Base-by-base conservation (phyloP, 179 eudicot genomes). In the Gypsophila paniculata region DNA sequence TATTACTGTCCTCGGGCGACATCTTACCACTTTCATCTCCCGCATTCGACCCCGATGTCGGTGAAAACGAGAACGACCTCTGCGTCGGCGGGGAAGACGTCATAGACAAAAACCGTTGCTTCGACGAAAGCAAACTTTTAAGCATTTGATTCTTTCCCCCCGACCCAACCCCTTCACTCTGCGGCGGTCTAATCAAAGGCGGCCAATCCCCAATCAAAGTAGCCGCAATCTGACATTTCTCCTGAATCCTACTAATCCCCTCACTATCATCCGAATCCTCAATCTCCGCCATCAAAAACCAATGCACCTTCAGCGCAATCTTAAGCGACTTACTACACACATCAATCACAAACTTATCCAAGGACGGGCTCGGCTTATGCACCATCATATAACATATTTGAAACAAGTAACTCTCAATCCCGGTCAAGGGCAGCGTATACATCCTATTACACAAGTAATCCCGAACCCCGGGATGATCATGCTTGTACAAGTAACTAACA, bases 181-280 rank as follows among this genome's bases (percentile, higher is more conserved):
- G 72, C 5, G 72, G 72, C 2, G 72, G 91, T 79, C 79, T 83
- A 77, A 94, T 86, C 80, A 94, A 76, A 39, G 91, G 90, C 8
- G 92, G 83, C 99, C 99, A 94, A 71, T 94, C 97, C 11, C 97
- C 99, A 89, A 86, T 91, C 77, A 94, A 79, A 10, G 99, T 94
- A 0, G 99, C 92, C 1, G 95, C 99, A 74, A 91, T 86, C 75
- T 91, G 99, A 71, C 99, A 94, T 75, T 88, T 94, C 82, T 94
- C 99, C 73, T 94, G 99, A 74, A 94, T 88, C 76, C 99, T 86
- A 79, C 97, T 87, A 66, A 94, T 90, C 84, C 99, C 99, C 32
- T 91, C 99, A 78, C 85, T 91, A 78, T 94, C 99, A 82, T 94
- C 99, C 0, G 89, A 75, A 76, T 94, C 99, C 86, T 94, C 97